Base-by-base conservation (phyloP, 2,329 filamentous ascomycete species). In the Coleophoma eucalyptorum region DNA sequence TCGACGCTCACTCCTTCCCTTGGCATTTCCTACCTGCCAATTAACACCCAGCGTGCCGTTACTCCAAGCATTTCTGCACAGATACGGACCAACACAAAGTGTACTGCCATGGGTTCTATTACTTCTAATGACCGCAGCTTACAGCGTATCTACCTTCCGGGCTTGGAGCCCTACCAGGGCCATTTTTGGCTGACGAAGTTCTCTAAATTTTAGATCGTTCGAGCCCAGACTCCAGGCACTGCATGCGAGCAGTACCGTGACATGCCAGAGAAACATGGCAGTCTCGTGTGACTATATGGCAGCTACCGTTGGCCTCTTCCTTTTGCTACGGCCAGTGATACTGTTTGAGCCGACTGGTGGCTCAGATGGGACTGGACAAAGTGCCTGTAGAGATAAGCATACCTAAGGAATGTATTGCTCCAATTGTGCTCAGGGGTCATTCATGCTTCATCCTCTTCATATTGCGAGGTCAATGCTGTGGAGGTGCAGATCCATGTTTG, bases 321-420 rank as follows among this genome's bases (percentile, higher is more conserved):
- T 78, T 77, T 58, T 68, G 69, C 12, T 63, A 68, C 13, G 74
- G 75, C 0, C 68, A 68, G 34, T 73, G 66, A 52, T 60, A 67
- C 56, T 77, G 75, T 55, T 58, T 77, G 15, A 75, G 75, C 8
- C 72, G 67, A 57, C 62, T 69, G 0, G 72, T 79, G 48, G 75
- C 75, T 1, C 57, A 73, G 50, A 74, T 77, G 65, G 75, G 77
- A 59, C 56, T 78, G 40, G 69, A 75, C 55, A 79, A 79, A 54
- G 65, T 69, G 3, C 60, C 75, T 40, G 68, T 74, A n/a, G 73
- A 76, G 69, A 73, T 76, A 62, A 51, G 67, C 52, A 59, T n/a
- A 3, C 26, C 26, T 3, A 5, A 26, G 10, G 26, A 8, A 26
- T 26, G 10, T 26, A 8, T 3, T 7, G 26, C 10, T 26, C 5